A percentile compares a stretch with the other conserved stretches of the same genome.
These are phyloP conservation scores for Wallacemonas sp. DNA, from an alignment of 208 protist genomes.

Conservation along the genomic window DNA sequence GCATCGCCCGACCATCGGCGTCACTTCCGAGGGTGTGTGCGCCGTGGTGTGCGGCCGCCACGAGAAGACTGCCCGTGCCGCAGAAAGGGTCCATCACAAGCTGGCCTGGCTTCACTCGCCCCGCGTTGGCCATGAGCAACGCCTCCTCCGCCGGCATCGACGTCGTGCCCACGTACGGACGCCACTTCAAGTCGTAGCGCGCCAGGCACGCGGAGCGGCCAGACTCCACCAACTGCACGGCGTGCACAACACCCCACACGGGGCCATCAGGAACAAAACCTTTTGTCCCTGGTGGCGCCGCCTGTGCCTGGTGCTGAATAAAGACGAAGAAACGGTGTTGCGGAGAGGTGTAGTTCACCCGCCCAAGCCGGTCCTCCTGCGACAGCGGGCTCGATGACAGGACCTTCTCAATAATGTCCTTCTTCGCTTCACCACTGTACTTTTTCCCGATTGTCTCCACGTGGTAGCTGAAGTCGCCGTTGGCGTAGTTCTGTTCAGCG, in stretches of 20 bases:
- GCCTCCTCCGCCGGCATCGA: constrained; percentile 95
- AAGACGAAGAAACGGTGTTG: constrained; percentile 41
- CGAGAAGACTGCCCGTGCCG: constrained; percentile 88
- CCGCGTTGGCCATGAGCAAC: constrained; percentile 91
- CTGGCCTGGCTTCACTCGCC: constrained; percentile 36
- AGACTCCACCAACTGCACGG: constrained; percentile 28
- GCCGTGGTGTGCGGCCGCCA: constrained; percentile 84
- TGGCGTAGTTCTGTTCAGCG: constrained; percentile 18
- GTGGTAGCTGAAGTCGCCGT: constrained; percentile 35
- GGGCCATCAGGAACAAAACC: constrained; percentile 33
- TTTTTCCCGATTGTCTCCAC: constrained; percentile 77
- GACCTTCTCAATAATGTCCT: constrained; percentile 33
- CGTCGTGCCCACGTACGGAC: constrained; percentile 94
- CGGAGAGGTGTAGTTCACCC: constrained; percentile 16
- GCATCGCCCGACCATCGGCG: constrained; percentile 86
- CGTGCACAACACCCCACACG: constrained; percentile 51
- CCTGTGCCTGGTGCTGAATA: constrained; percentile 54
- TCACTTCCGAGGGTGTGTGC: constrained; percentile 89
- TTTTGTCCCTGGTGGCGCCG: constrained; percentile 31
- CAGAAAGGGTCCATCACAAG: constrained; percentile 94
- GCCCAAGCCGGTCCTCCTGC: not conserved
- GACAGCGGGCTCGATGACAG: not conserved
- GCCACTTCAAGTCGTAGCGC: constrained; percentile 77
- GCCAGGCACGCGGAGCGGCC: constrained; percentile 46
- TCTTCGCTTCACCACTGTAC: constrained; percentile 54